Evolutionary conservation across 257 asterid genomes (phyloP), one percentile per base, ranked within the genome.

Genomic region (Mitragyna speciosa): DNA sequence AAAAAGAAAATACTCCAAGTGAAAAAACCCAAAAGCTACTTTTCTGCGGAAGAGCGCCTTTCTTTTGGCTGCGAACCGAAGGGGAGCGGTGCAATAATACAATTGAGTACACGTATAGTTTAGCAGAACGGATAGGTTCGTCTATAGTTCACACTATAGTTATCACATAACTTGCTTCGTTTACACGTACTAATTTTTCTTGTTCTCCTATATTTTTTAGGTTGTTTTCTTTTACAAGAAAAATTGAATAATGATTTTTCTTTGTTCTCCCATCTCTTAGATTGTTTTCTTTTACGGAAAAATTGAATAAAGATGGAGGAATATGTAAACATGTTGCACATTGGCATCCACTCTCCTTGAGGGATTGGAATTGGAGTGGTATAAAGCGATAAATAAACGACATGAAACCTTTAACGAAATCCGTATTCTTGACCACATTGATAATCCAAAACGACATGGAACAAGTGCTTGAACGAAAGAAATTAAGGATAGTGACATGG

Each of bases 371-470:
- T 33, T 45, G 48, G 56, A 71, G 26, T 30, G 14, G 51, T 39
- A 48, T n/a, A n/a, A n/a, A 72, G n/a, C 39, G 61, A 54, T 4
- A 54, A 77, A 77, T 31, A 65, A 77, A 76, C 22, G 73, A 76
- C 80, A 20, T 41, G 8, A 49, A 77, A 48, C 54, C 66, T 65
- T 77, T 45, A 66, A 58, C 56, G 47, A 31, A 65, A 49, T 22
- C 66, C 22, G 48, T 48, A 66, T 20, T 65, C 49, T 65, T 20
- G n/a, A 77, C 71, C 74, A 6, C 26, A 48, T 66, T 47, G 74
- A 77, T 66, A 66, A 31, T 48, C 10, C 41, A 52, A 48, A 76
- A 22, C 16, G 22, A 31, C 70, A 65, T 0, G 61, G 43, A 61
- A 61, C 9, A 12, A 19, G 24, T 26, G 36, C 31, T 10, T 24